phyloP scores from a whole-genome alignment of 768 basidiomycete species.

The Suillus plorans region DNA sequence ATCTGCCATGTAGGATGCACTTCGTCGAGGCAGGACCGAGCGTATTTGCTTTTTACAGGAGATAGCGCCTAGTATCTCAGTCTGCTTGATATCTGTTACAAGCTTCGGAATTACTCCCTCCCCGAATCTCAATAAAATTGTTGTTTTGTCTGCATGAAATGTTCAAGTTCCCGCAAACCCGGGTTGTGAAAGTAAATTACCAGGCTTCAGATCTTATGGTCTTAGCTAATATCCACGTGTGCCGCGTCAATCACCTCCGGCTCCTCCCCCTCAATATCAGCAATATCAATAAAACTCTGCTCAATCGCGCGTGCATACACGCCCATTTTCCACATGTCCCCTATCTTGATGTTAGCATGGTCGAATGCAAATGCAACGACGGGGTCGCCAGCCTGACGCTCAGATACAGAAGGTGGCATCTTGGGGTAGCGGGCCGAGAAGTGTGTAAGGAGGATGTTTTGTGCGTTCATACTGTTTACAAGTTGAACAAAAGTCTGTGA shows the following conservation, averaged over 20 bases:
- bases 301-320: constrained; percentile 73
- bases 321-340: constrained; percentile 86
- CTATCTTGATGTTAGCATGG: constrained; percentile 65
- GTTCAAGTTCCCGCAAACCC: background rate
- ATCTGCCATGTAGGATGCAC: background rate
- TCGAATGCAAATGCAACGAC: constrained; percentile 81
- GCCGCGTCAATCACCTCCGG: constrained; percentile 14
- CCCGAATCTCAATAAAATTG: background rate
- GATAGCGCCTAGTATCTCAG: background rate
- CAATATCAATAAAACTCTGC: constrained; percentile 54
- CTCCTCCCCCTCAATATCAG: constrained; percentile 44
- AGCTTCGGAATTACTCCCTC: background rate
- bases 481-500: background rate
- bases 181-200: background rate
- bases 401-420: constrained; percentile 52
- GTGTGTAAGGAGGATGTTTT: constrained; percentile 87
- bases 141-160: background rate
- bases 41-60: background rate
- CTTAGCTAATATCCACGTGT: constrained; percentile 17
- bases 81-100: background rate
- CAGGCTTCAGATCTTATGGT: background rate
- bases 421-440: constrained; percentile 95
- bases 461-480: constrained; percentile 72
- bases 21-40: background rate
- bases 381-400: constrained; percentile 33